Evolutionary conservation across 2,329 filamentous ascomycete species (phyloP).

Genomic region (Dactylellina drechsleri): DNA sequence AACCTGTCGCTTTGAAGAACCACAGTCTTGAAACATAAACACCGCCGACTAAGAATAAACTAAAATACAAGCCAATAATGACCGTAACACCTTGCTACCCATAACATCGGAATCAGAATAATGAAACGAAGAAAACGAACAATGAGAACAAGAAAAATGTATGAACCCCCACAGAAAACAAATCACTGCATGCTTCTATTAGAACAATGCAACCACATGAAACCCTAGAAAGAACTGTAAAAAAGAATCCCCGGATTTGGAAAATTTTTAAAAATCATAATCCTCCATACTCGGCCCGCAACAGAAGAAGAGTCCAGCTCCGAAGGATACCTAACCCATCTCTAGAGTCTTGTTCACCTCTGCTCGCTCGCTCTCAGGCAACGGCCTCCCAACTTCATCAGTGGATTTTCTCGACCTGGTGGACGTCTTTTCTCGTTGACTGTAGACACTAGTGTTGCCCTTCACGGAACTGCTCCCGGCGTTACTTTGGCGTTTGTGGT

Average conservation of each 20-base stretch:
- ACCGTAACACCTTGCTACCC: conserved; percentile 44
- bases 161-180: neutral
- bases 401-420: conserved; percentile 24
- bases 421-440: neutral
- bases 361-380: conserved; percentile 47
- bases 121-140: conserved; percentile 7
- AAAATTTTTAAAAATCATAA: neutral
- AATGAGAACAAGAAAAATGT: neutral
- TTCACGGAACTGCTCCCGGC: neutral
- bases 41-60: neutral
- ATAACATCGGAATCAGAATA: conserved; percentile 18
- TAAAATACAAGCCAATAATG: conserved; percentile 10
- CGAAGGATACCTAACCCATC: conserved; percentile 18
- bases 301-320: conserved; percentile 11
- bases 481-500: conserved; percentile 1
- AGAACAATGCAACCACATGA: neutral
- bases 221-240: neutral
- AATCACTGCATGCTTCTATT: neutral
- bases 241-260: neutral
- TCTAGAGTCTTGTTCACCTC: conserved; percentile 40
- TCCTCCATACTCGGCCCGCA: conserved; percentile 30
- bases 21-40: no score
- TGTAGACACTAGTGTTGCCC: neutral
- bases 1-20: no score
- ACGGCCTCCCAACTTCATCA: conserved; percentile 32